Evolutionary conservation across 2,329 filamentous ascomycete species (phyloP).

Genomic region (Cercospora citrullina): DNA sequence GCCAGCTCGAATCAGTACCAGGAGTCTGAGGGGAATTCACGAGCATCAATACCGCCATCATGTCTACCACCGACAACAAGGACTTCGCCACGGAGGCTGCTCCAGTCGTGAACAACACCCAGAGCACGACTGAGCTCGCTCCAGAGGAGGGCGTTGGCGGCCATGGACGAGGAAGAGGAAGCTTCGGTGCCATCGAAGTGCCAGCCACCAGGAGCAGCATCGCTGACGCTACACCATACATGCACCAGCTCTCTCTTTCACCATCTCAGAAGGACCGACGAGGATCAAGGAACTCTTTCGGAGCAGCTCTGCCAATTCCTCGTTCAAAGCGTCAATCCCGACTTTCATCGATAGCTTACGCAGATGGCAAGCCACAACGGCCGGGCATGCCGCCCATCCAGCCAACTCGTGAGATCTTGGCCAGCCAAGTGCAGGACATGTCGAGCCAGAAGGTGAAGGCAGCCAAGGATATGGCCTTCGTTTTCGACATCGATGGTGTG

Average conservation of each 20-base stretch:
- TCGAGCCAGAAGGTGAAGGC: constrained; percentile 64
- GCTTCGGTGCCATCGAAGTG: constrained; percentile 60
- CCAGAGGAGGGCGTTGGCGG: constrained; percentile 22
- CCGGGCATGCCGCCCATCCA: constrained; percentile 61
- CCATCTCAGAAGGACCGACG: constrained; percentile 68
- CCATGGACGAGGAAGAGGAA: constrained; percentile 32
- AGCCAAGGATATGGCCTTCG: constrained; percentile 79
- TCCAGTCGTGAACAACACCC: constrained; percentile 40
- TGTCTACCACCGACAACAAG: constrained; percentile 62
- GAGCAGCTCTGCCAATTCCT: constrained; percentile 70
- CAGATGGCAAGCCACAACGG: constrained; percentile 49
- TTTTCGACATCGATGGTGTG: constrained; percentile 76
- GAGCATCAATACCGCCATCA: constrained; percentile 42
- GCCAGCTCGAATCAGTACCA: not conserved
- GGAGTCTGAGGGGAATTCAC: not conserved
- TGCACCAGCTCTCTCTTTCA: constrained; percentile 69
- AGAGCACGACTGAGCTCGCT: constrained; percentile 34
- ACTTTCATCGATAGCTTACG: constrained; percentile 61
- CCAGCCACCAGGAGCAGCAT: constrained; percentile 68
- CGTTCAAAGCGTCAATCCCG: constrained; percentile 68
- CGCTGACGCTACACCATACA: constrained; percentile 66
- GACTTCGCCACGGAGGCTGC: constrained; percentile 52
- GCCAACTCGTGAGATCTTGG: constrained; percentile 66
- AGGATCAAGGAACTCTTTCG: constrained; percentile 74
- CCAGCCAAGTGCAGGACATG: constrained; percentile 69